Evolutionary conservation across 176 grass and related monocot species (phyloP), one percentile per base, ranked within the genome.

Genomic region (Aegilops bicornis): DNA sequence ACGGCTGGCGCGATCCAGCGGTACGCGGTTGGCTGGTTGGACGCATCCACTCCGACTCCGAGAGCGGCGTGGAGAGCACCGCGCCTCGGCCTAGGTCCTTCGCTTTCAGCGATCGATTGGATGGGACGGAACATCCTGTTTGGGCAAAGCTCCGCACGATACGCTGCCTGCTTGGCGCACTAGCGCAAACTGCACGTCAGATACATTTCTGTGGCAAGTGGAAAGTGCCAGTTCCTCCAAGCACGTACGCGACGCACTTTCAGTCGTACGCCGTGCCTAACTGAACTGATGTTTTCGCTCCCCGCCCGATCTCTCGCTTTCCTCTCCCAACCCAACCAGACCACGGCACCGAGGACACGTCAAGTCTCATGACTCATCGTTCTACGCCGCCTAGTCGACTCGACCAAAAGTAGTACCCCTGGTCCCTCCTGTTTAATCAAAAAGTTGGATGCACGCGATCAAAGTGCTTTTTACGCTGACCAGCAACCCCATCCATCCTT

Each of bases 311-410:
- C 2, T 5, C n/a, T 59, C 32, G 16, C 81, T 60, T 71, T 59
- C 80, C 7, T 54, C 73, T 76, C 47, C 66, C 15, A 69, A 40
- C 65, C n/a, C 14, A 69, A 40, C 65, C n/a, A 82, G 59, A 82
- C 65, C 65, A 36, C 64, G 1, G 20, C 80, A 56, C 45, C 23
- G 20, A 58, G 35, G 79, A 69, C 48, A 35, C 30, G 29, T 78
- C 74, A 78, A 15, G 29, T 70, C 65, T 70, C 65, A 16, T 82
- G 64, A 16, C 43, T 76, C 45, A 11, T 45, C 45, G 3, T 31
- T 45, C 73, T 24, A 63, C 60, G 24, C 9, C 1, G 60, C 60
- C 60, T 20, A 75, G 11, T 76, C 25, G 73, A 17, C 47, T 76
- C 73, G 2, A 19, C 1, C 16, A 48, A 75, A 76, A 31, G 25